These are phyloP conservation scores for Candida dajiaensis DNA, from an alignment of 805 yeast genomes.

Conservation along the genomic window DNA sequence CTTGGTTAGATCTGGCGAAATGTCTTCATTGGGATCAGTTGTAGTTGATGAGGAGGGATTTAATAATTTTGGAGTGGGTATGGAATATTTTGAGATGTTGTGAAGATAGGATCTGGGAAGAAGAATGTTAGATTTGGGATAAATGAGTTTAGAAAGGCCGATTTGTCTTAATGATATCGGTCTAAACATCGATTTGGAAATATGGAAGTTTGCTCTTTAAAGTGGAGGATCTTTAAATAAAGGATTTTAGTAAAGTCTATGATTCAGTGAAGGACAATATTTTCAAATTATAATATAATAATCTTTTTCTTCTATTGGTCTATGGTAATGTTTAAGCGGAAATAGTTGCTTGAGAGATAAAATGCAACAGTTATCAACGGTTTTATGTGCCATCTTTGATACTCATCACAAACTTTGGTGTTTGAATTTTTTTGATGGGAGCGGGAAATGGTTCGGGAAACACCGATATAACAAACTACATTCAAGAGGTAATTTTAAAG, in stretches of 20 bases:
- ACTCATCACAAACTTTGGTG: neutral
- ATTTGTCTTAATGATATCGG: neutral
- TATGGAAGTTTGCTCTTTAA: neutral
- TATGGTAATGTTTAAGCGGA: neutral
- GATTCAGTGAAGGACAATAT: neutral
- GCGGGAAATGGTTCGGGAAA: neutral
- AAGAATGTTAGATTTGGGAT: neutral
- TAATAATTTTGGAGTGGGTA: neutral
- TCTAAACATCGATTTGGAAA: neutral
- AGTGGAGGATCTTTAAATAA: neutral
- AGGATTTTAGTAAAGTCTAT: neutral
- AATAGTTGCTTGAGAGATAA: neutral
- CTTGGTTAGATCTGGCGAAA: conserved; percentile 12
- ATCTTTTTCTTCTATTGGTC: neutral
- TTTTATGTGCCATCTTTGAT: neutral
- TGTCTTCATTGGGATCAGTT: neutral
- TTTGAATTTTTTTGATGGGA: neutral
- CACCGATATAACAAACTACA: neutral
- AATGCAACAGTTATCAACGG: neutral
- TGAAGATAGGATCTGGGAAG: neutral
- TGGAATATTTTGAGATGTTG: neutral
- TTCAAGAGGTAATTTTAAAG: neutral
- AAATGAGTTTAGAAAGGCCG: neutral
- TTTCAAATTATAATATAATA: too few species aligned
- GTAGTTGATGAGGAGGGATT: neutral